These are phyloP conservation scores for Pisolithus orientalis DNA, from an alignment of 768 basidiomycete species.

Conservation along the genomic window DNA sequence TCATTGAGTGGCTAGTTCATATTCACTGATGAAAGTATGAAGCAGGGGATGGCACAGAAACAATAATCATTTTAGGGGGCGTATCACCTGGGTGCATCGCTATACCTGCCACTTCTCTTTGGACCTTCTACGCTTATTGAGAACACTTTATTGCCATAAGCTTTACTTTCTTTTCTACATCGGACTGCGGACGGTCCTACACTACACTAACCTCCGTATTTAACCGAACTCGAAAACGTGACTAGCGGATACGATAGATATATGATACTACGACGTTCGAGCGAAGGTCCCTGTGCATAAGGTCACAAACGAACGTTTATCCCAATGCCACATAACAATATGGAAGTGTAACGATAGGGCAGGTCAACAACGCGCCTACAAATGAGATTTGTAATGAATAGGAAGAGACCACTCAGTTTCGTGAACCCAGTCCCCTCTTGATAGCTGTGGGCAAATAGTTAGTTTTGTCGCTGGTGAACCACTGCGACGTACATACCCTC, in stretches of 20 bases:
- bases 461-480: background rate
- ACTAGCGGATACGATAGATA: slow-evolving; percentile 20
- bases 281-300: background rate
- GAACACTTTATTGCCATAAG: slow-evolving; percentile 5
- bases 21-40: background rate
- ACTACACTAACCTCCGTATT: slow-evolving; percentile 13
- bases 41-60: background rate
- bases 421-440: slow-evolving; percentile 50
- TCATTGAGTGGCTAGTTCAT: slow-evolving; percentile 5
- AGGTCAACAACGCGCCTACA: background rate
- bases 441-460: slow-evolving; percentile 35
- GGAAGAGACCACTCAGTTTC: slow-evolving; percentile 8
- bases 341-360: background rate
- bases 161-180: background rate
- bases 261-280: slow-evolving; percentile 23
- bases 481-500: slow-evolving; percentile 48
- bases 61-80: background rate
- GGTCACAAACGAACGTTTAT: background rate
- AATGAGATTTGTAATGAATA: background rate
- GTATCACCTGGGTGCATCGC: slow-evolving; percentile 10
- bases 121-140: background rate
- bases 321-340: background rate
- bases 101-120: slow-evolving; percentile 11
- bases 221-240: slow-evolving; percentile 6
- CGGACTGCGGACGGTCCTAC: slow-evolving; percentile 10